Conservation (phyloP, 2,329 filamentous ascomycete species). For the Venturia nashicola region DNA sequence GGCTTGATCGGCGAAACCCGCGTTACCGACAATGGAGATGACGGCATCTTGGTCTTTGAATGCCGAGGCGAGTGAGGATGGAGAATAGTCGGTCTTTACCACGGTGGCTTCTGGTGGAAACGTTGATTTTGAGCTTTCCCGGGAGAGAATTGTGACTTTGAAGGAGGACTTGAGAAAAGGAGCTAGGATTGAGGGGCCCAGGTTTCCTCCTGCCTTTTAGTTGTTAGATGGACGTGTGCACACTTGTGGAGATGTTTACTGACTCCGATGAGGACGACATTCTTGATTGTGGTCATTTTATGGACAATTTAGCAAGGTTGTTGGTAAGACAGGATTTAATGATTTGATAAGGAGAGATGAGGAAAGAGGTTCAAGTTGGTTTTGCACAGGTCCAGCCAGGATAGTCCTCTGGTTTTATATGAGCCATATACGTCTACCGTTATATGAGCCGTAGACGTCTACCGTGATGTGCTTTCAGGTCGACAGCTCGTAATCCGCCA, state of each 20-base stretch:
- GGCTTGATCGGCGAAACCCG: constrained; percentile 32
- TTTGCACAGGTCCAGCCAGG: not conserved
- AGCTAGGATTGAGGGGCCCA: constrained; percentile 29
- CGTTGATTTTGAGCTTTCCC: constrained; percentile 31
- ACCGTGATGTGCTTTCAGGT: not conserved
- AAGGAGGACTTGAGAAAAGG: constrained; percentile 33
- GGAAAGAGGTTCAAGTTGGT: not conserved
- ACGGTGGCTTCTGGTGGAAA: constrained; percentile 30
- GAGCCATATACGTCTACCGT: not conserved
- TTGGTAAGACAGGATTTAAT: not conserved
- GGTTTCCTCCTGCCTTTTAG: constrained; percentile 24
- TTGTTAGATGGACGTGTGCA: constrained; percentile 11
- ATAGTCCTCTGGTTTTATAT: not conserved
- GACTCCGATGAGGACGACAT: constrained; percentile 29
- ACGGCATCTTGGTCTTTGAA: constrained; percentile 47
- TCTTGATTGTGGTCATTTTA: constrained; percentile 23
- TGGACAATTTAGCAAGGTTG: not conserved
- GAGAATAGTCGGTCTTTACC: constrained; percentile 35
- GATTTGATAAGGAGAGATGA: not conserved
- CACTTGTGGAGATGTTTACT: constrained; percentile 16
- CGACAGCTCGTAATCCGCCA: not conserved
- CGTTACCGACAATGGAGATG: constrained; percentile 34
- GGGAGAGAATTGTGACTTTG: constrained; percentile 43
- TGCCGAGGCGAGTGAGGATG: constrained; percentile 36
- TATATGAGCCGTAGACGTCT: not conserved